A percentile compares a stretch with the other conserved stretches of the same genome.
Evolutionary conservation across 1,284 basidiomycete species (phyloP).

Genomic region (Microbotryum scabiosae): DNA sequence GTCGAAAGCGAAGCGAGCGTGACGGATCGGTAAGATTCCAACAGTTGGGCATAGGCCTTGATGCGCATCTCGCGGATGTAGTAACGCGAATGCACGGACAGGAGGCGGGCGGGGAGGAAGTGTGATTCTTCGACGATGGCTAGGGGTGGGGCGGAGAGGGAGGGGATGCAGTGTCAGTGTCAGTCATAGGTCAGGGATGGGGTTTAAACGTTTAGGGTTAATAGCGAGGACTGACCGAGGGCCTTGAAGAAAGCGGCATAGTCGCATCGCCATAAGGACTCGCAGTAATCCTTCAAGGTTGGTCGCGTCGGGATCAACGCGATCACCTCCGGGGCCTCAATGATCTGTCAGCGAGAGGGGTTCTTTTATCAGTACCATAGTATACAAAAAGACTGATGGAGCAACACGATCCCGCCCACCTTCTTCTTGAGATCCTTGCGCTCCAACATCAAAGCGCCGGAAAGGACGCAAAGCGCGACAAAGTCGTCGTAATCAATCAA

Average conservation of each 20-base stretch:
- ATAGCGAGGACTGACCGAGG: constrained; percentile 51
- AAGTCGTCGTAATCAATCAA: constrained; percentile 86
- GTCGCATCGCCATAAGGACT: constrained; percentile 76
- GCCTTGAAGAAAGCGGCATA: constrained; percentile 91
- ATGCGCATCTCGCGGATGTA: constrained; percentile 97
- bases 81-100: constrained; percentile 78
- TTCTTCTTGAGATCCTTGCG: constrained; percentile 88
- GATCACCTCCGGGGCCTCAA: constrained; percentile 50
- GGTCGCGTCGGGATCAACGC: constrained; percentile 45
- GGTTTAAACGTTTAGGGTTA: not conserved
- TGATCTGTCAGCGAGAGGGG: constrained; percentile 44
- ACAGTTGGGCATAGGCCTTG: constrained; percentile 81
- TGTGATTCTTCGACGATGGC: constrained; percentile 81
- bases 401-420: constrained; percentile 44
- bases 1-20: constrained; percentile 77
- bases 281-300: constrained; percentile 45
- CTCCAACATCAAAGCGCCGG: constrained; percentile 66
- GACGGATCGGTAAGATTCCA: constrained; percentile 84
- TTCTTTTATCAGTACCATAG: not conserved
- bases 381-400: not conserved
- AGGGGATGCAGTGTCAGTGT: not conserved
- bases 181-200: not conserved
- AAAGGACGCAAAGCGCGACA: constrained; percentile 74
- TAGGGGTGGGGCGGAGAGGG: constrained; percentile 32
- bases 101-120: constrained; percentile 74